Base-by-base conservation (phyloP, 345 rosid species). In the Gossypium herbaceum region DNA sequence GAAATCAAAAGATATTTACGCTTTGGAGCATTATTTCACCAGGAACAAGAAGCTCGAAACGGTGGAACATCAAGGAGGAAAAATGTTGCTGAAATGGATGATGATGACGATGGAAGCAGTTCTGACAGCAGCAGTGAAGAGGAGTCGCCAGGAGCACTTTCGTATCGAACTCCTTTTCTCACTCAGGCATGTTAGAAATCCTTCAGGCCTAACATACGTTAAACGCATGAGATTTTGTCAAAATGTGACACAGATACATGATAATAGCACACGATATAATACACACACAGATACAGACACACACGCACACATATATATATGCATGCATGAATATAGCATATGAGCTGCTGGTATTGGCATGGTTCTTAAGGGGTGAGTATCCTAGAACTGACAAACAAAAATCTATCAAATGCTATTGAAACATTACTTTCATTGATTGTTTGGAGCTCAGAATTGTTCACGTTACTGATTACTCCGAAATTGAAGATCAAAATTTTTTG, bases 101-200 rank as follows among this genome's bases (percentile, higher is more conserved):
- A 92, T 45, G 50, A 87, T n/a, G 97, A 87, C 8, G 59, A 59
- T 54, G 86, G 79, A 16, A 85, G 82, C 72, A 87, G 81, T 71
- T 88, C 88, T 44, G 98, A 91, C 54, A 85, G 94, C 87, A 89
- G 93, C 47, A 85, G 82, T 0, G 96, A 94, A 34, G 97, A 90
- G 2, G 94, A 89, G 65, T 85, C 90, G 13, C 83, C 87, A 9
- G 82, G 88, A 81, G 76, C 86, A 61, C 84, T 92, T 48, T 87
- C 97, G 10, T 92, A 90, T 73, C 87, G 92, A 75, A 89, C 98
- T 74, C 97, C 98, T 78, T 77, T 92, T 56, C 86, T 94, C 73
- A 90, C 95, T 58, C 98, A 91, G 92, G 98, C 87, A 78, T 57
- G 87, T 74, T 43, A 4, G 7, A 64, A 51, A 51, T 17, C 52